Conservation (phyloP, 331 rosid species). For the Quercus phellos region DNA sequence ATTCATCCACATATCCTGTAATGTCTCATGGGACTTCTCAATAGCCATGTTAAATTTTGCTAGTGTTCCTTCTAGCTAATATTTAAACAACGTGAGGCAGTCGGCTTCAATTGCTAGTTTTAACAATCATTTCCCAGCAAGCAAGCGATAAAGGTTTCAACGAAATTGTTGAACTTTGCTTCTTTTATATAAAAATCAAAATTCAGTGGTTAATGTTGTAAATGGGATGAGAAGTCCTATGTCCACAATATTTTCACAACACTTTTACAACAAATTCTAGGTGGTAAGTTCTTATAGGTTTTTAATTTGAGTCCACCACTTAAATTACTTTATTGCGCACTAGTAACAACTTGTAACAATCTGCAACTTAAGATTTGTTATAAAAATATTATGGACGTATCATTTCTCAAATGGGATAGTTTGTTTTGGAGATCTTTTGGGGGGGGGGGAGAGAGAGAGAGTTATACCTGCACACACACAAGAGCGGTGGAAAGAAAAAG, state of each 20-base stretch:
- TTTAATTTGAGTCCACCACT: no score
- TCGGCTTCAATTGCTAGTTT: conserved; percentile 18
- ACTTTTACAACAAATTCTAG: no score
- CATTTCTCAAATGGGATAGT: no score
- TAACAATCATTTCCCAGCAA: conserved; percentile 19
- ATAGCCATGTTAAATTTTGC: conserved; percentile 46
- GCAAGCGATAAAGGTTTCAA: conserved; percentile 56
- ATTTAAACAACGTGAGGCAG: conserved; percentile 24
- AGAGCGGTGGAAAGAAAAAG: no score
- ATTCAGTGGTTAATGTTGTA: conserved; percentile 34
- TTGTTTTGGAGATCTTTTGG: no score
- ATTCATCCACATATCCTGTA: conserved; percentile 13
- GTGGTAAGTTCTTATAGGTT: no score
- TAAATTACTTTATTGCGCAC: no score
- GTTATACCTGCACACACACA: no score
- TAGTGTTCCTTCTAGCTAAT: conserved; percentile 22
- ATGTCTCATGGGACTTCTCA: conserved; percentile 22
- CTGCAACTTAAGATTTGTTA: no score
- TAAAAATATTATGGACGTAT: no score
- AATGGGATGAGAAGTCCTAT: conserved; percentile 22
- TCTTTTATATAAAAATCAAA: conserved; percentile 25
- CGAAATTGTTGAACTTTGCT: conserved; percentile 23
- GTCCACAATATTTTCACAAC: no score
- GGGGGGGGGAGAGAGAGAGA: accelerated
- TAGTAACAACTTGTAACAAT: no score